Evolutionary conservation across 208 protist genomes (phyloP), one percentile per base, ranked within the genome.

Genomic region (Angomonas desouzai): DNA sequence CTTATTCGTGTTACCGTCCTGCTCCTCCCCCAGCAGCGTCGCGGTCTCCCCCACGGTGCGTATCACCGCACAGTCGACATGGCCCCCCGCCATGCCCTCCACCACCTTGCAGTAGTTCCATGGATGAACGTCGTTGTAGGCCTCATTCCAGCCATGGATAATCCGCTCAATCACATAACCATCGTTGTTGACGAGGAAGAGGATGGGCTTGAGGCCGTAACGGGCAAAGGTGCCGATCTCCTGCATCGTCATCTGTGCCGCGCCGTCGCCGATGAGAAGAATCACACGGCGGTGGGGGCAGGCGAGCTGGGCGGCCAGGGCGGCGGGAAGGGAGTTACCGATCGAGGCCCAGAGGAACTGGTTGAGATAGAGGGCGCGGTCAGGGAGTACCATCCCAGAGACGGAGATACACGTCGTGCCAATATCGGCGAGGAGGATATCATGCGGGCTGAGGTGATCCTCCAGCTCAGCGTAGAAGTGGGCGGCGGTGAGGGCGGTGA

Each of bases 111-210:
- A 69, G 66, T 76, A 85, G 56, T 85, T 30, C 68, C 72, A 85
- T 47, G 61, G 43, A 11, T 68, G 65, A 55, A 79, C 76, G 66
- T 79, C 68, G 55, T 74, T 85, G 71, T 81, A 81, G 58, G 7
- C 49, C 29, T 48, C 75, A 48, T 76, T 66, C 72, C 74, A 81
- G 32, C 79, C 71, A 74, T 75, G 70, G 48, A 80, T 80, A 30
- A 75, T 56, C 28, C 68, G 68, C 64, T 84, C 74, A 48, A 79
- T 79, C 33, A 74, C 66, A 61, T 81, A 81, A 68, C 79, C 75
- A 49, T 79, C 62, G 64, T 81, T 81, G 76, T 81, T 77, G 40
- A 79, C 65, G 20, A 81, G 72, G 64, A 85, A 76, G 13, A 77
- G 10, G 56, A 71, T 36, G 27, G 75, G 55, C 25, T 38, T 67